phyloP scores from a whole-genome alignment of 129 eudicot species.

The Solidago caesia region DNA sequence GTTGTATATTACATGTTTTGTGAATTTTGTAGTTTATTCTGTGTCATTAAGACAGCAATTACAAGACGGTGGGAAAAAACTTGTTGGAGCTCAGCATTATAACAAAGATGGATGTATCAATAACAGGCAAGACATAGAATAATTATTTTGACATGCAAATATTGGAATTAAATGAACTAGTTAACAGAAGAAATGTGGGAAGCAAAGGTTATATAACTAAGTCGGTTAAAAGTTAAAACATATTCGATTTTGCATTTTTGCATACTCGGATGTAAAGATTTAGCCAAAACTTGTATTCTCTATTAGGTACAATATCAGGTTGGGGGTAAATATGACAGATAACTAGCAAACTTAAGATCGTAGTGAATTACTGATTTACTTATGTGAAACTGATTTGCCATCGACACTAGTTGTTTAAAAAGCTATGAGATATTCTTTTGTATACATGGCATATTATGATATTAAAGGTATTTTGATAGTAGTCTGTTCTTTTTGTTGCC shows the following conservation, averaged over 20 bases:
- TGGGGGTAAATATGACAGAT: too few species aligned
- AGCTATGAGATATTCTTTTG: background rate
- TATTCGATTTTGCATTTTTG: too few species aligned
- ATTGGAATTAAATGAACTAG: background rate
- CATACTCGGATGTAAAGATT: too few species aligned
- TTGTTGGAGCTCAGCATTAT: constrained; percentile 93
- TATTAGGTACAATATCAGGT: too few species aligned
- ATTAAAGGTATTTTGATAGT: background rate
- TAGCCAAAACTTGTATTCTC: too few species aligned
- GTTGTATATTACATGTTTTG: constrained; percentile 27
- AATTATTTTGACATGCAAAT: constrained; percentile 21
- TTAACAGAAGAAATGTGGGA: background rate
- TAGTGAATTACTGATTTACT: too few species aligned
- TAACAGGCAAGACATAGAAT: constrained; percentile 61
- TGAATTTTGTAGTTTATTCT: constrained; percentile 68
- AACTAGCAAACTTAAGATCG: too few species aligned
- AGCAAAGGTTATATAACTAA: background rate
- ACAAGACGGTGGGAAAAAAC: constrained; percentile 94
- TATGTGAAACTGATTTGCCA: too few species aligned
- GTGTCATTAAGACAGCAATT: constrained; percentile 88
- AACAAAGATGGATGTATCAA: constrained; percentile 93
- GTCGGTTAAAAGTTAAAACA: too few species aligned
- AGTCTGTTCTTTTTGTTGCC: constrained; percentile 14
- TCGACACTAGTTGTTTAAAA: background rate
- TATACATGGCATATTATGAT: background rate